These are phyloP conservation scores for Catunica adiposa DNA, from an alignment of 2,329 filamentous ascomycete species.

Conservation along the genomic window DNA sequence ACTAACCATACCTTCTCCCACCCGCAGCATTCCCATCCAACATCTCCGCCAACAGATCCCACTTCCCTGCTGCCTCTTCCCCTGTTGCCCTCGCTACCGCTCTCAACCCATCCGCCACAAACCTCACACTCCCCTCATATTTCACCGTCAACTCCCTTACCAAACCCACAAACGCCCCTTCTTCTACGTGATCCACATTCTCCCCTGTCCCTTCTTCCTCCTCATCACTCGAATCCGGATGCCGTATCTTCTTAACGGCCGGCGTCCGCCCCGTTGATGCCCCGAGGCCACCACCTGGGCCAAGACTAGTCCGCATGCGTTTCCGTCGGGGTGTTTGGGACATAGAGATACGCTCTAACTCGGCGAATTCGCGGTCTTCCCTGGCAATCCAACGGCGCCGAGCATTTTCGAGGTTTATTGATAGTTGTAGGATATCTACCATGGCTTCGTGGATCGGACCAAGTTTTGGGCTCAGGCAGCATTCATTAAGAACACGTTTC, in stretches of 20 bases:
- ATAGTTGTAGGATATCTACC: constrained; percentile 60
- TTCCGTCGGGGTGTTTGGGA: constrained; percentile 21
- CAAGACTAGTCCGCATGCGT: background rate
- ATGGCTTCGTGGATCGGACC: constrained; percentile 55
- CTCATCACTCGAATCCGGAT: constrained; percentile 16
- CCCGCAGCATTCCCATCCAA: constrained; percentile 34
- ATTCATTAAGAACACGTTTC: constrained; percentile 45
- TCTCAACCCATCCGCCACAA: constrained; percentile 56
- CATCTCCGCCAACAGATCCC: constrained; percentile 71
- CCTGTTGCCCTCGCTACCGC: constrained; percentile 60
- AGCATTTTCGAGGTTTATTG: constrained; percentile 49
- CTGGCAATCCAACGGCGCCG: constrained; percentile 27
- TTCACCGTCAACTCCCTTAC: constrained; percentile 42
- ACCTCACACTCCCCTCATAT: constrained; percentile 49
- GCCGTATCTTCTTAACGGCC: constrained; percentile 9
- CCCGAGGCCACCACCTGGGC: background rate
- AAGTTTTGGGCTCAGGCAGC: constrained; percentile 52
- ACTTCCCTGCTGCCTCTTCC: constrained; percentile 41
- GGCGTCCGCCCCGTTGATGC: constrained; percentile 3
- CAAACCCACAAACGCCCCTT: constrained; percentile 32
- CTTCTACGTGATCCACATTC: constrained; percentile 19
- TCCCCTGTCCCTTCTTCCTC: constrained; percentile 23
- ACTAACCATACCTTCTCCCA: background rate
- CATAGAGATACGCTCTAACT: constrained; percentile 25
- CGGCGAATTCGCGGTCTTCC: constrained; percentile 24